Evolutionary conservation across 2,329 filamentous ascomycete genomes (phyloP).

Genomic region (Onygena corvina): DNA sequence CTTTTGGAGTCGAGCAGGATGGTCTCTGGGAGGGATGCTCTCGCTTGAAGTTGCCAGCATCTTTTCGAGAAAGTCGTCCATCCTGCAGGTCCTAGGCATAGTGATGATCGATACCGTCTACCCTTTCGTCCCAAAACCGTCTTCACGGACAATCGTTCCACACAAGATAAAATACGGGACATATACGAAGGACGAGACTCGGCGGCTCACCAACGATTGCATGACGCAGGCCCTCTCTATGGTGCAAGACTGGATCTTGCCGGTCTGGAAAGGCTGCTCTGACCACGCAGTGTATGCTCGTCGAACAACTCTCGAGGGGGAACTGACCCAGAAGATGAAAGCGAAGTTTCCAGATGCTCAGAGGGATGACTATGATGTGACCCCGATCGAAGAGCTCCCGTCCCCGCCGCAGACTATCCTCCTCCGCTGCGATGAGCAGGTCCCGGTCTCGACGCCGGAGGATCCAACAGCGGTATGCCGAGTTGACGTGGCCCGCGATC

Average conservation of each 20-base stretch:
- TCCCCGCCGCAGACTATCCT: conserved; percentile 12
- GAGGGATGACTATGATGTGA: conserved; percentile 3
- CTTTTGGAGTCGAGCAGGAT: conserved; percentile 12
- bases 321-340: conserved; percentile 10
- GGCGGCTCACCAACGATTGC: conserved; percentile 10
- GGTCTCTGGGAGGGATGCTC: conserved; percentile 18
- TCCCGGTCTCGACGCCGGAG: conserved; percentile 11
- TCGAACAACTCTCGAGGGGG: conserved; percentile 10
- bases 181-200: conserved; percentile 12
- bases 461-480: conserved; percentile 10
- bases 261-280: conserved; percentile 13
- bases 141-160: conserved; percentile 6
- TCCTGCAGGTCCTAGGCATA: conserved; percentile 15
- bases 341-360: conserved; percentile 2
- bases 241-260: conserved; percentile 14
- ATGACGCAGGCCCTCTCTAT: conserved; percentile 12
- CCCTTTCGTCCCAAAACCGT: conserved; percentile 3
- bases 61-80: conserved; percentile 10
- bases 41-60: conserved; percentile 17
- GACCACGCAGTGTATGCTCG: conserved; percentile 4
- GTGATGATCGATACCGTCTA: conserved; percentile 18
- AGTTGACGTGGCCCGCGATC: conserved; percentile 15
- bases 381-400: neutral
- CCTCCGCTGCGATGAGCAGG: conserved; percentile 15
- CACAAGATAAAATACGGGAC: conserved; percentile 11